These are phyloP conservation scores for Pezicula carpinea DNA, from an alignment of 2,329 filamentous ascomycete species.

Conservation along the genomic window DNA sequence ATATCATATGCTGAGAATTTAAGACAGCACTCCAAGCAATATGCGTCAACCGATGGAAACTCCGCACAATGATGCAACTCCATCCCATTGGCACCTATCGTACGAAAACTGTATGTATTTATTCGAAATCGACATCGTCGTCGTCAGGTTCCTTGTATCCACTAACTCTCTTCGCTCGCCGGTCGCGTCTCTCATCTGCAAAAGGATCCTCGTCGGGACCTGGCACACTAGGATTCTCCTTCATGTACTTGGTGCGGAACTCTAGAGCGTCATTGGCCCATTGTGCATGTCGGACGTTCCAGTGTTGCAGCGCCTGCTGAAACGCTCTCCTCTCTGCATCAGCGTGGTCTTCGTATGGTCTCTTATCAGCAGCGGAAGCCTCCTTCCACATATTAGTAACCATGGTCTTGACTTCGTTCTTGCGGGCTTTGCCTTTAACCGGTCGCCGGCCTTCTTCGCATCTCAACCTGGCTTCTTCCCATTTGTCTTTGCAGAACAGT, in stretches of 20 bases:
- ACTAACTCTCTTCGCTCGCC: conserved; percentile 27
- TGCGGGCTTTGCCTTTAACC: conserved; percentile 59
- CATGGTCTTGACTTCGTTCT: conserved; percentile 80
- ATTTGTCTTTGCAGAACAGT: conserved; percentile 77
- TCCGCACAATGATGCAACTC: no score
- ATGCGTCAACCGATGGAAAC: no score
- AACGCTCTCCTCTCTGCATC: conserved; percentile 66
- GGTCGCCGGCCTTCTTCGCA: conserved; percentile 64
- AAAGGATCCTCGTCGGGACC: conserved; percentile 26
- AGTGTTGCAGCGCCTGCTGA: conserved; percentile 50
- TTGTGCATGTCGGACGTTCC: conserved; percentile 54
- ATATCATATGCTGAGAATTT: no score
- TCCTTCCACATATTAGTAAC: conserved; percentile 90
- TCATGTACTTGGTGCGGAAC: conserved; percentile 47
- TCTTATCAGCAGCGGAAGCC: conserved; percentile 62
- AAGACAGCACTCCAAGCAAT: no score
- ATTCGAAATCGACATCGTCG: neutral
- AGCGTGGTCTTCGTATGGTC: conserved; percentile 74
- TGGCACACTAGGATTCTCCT: conserved; percentile 43
- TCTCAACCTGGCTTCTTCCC: conserved; percentile 53
- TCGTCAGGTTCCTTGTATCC: conserved; percentile 18
- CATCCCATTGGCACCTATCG: no score
- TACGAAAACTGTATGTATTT: neutral
- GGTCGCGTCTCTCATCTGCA: conserved; percentile 23
- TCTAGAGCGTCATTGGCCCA: conserved; percentile 68